Evolutionary conservation across 108 stramenopile genomes (phyloP).

Genomic region (Epithemia pelagica): DNA sequence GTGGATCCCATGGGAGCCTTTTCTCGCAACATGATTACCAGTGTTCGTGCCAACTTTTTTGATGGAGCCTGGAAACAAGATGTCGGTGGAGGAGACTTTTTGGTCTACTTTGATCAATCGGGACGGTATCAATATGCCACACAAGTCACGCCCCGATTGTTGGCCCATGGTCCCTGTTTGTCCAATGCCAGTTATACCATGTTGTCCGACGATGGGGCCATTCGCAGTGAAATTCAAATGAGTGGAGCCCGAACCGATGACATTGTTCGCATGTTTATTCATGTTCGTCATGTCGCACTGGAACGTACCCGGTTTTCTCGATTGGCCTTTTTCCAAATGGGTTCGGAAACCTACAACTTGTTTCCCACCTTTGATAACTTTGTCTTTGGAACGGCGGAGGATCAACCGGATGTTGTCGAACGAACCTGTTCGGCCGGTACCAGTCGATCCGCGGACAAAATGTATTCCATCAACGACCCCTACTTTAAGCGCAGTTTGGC

Average conservation of each 20-base stretch:
- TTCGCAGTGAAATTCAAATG: constrained; percentile 7
- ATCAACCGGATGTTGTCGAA: background rate
- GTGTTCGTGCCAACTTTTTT: constrained; percentile 6
- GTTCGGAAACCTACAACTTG: constrained; percentile 11
- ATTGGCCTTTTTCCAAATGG: constrained; percentile 13
- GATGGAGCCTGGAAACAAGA: constrained; percentile 11
- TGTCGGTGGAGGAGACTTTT: constrained; percentile 11
- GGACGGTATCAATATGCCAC: constrained; percentile 5
- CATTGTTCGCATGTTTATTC: constrained; percentile 11
- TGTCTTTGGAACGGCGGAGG: constrained; percentile 1
- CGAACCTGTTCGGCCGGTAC: background rate
- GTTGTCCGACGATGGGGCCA: constrained; percentile 6
- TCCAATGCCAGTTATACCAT: constrained; percentile 3
- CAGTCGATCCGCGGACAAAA: constrained; percentile 1
- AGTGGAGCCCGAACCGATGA: constrained; percentile 12
- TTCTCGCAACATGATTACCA: background rate
- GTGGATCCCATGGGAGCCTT: constrained; percentile 9
- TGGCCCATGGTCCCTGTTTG: constrained; percentile 5
- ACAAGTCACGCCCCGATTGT: constrained; percentile 3
- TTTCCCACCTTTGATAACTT: background rate
- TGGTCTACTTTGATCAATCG: constrained; percentile 13
- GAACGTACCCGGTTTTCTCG: background rate
- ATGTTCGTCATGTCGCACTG: background rate
- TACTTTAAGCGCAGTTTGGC: background rate
- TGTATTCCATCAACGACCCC: background rate